These are phyloP conservation scores for Plantago major DNA, from an alignment of 257 asterid genomes.

Conservation along the genomic window DNA sequence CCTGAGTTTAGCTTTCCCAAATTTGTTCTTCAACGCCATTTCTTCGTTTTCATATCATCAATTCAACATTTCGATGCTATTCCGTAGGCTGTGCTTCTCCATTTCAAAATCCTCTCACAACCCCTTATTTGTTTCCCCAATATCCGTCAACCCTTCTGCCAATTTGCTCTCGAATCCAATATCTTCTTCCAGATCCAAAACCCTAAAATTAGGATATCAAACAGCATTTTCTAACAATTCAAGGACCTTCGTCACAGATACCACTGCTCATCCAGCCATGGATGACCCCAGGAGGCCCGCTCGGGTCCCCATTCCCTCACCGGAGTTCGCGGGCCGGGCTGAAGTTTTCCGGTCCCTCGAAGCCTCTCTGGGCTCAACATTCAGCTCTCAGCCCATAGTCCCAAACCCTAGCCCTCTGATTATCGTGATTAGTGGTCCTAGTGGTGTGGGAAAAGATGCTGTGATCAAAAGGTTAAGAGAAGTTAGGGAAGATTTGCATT, in stretches of 20 bases:
- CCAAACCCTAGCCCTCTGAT: conserved; percentile 71
- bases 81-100: conserved; percentile 48
- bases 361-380: conserved; percentile 68
- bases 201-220: conserved; percentile 30
- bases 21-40: too few species aligned
- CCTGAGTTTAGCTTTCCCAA: too few species aligned
- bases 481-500: conserved; percentile 67
- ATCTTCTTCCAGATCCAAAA: conserved; percentile 19
- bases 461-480: conserved; percentile 75
- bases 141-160: conserved; percentile 31
- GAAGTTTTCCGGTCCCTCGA: conserved; percentile 77
- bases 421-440: conserved; percentile 86
- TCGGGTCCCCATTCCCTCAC: conserved; percentile 51
- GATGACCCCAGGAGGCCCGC: conserved; percentile 44
- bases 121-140: conserved; percentile 34
- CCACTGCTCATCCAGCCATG: conserved; percentile 33
- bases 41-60: too few species aligned
- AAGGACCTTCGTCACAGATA: too few species aligned
- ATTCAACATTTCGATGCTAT: conserved; percentile 47
- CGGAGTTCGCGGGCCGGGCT: conserved; percentile 39
- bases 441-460: conserved; percentile 95
- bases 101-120: conserved; percentile 33
- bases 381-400: conserved; percentile 63
- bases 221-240: conserved; percentile 27
- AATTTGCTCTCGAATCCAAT: conserved; percentile 29